These are phyloP conservation scores for Hypoxylon lienhwacheense DNA, from an alignment of 495 filamentous ascomycete genomes.

Conservation along the genomic window DNA sequence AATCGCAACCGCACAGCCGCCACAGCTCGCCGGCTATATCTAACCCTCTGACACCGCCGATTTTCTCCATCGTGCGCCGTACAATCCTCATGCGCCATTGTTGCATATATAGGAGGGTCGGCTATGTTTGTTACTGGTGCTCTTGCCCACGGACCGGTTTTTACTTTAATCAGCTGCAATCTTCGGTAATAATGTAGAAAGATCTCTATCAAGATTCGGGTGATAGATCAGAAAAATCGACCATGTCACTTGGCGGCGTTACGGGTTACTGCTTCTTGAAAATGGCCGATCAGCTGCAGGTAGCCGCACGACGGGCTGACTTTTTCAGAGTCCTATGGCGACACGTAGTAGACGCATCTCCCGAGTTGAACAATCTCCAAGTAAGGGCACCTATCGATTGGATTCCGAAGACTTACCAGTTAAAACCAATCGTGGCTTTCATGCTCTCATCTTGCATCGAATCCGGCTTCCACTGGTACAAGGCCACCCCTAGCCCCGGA, in stretches of 20 bases:
- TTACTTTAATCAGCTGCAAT: neutral
- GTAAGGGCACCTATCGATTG: neutral
- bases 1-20: no score
- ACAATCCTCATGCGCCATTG: slow-evolving; percentile 10
- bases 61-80: slow-evolving; percentile 5
- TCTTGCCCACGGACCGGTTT: slow-evolving; percentile 4
- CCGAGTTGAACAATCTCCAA: neutral
- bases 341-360: slow-evolving; percentile 17
- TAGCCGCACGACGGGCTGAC: slow-evolving; percentile 22
- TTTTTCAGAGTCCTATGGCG: slow-evolving; percentile 12
- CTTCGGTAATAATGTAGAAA: neutral
- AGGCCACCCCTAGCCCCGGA: slow-evolving; percentile 9
- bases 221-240: slow-evolving; percentile 1
- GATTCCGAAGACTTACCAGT: neutral
- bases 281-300: slow-evolving; percentile 26
- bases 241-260: neutral
- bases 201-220: slow-evolving; percentile 1
- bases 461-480: neutral
- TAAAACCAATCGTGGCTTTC: slow-evolving; percentile 9
- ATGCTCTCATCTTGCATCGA: slow-evolving; percentile 28
- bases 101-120: slow-evolving; percentile 20
- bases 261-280: slow-evolving; percentile 9
- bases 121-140: slow-evolving; percentile 9
- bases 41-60: neutral
- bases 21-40: neutral